These are phyloP conservation scores for Odontarrhena argentea DNA, from an alignment of 345 rosid genomes.

Conservation along the genomic window DNA sequence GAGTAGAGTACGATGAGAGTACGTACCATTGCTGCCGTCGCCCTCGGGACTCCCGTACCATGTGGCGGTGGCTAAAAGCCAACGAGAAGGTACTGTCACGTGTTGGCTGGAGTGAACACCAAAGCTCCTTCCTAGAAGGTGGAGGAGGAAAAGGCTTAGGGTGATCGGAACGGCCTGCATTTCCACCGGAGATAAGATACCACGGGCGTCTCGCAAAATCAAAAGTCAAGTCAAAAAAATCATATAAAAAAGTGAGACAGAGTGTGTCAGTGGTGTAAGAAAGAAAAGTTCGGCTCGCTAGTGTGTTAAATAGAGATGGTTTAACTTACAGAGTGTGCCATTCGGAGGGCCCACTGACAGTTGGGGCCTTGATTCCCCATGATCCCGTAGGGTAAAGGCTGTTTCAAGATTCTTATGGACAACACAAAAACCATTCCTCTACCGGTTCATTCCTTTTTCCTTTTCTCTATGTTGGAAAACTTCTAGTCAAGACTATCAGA, in stretches of 20 bases:
- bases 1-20: no score
- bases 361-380: constrained; percentile 71
- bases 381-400: constrained; percentile 37
- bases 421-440: no score
- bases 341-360: constrained; percentile 64
- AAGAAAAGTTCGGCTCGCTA: neutral
- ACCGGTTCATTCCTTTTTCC: no score
- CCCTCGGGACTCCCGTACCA: constrained; percentile 99
- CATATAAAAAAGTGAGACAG: constrained; percentile 29
- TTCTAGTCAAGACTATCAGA: no score
- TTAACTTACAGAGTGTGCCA: constrained; percentile 54
- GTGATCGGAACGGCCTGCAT: constrained; percentile 46
- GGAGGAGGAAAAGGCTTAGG: constrained; percentile 23
- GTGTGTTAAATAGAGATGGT: constrained; percentile 20
- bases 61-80: constrained; percentile 94
- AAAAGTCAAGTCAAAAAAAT: neutral
- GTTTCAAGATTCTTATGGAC: no score
- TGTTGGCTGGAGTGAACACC: constrained; percentile 34
- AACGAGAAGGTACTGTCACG: constrained; percentile 44
- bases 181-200: constrained; percentile 22
- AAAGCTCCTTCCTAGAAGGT: constrained; percentile 13
- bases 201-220: neutral
- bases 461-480: no score
- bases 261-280: neutral
- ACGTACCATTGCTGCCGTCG: constrained; percentile 79